Evolutionary conservation across 1,139 yeast genomes (phyloP), one percentile per base, ranked within the genome.

Genomic region (Yamadazyma kanchanaburiensis): DNA sequence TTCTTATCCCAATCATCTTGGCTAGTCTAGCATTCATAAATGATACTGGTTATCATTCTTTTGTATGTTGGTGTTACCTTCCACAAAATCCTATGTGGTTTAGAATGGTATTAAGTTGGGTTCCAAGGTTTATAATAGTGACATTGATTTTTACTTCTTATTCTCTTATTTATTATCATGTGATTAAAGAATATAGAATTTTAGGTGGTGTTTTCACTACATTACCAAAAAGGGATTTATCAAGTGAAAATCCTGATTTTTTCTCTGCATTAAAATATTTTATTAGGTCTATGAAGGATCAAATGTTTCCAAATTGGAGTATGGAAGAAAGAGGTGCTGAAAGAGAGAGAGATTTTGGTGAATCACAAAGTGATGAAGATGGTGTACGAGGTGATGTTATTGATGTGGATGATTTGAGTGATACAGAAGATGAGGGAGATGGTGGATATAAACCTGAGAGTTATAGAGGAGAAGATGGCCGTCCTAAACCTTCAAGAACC

Each of bases 1-100:
- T 83, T 13, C 31, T 81, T 4, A 53, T 84, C 6, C 95, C 96
- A 0, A 52, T 77, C 8, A 46, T 83, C 2, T 51, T 88, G 44
- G 94, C 96, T 6, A 68, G 85, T 29, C 61, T 86, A 38, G 94
- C 89, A 0, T 87, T 83, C 49, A 71, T 82, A 21, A 42, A 50
- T 28, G 42, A 42, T 3, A 60, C 67, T 20, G 86, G 87, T 1
- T 84, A 81, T 49, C 54, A 58, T 21, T 75, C 84, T 12, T 70
- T 75, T 40, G 77, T 82, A 27, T 78, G 86, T 34, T 84, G 91
- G 89, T 81, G 95, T 51, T 87, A 83, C 51, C 60, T 88, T 31
- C 91, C 95, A 0, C 74, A 77, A 31, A 45, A 63, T 3, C 95
- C 94, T 0, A 53, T 71, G 8, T 87, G 94, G 94, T 80, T 78